Conservation (phyloP, 371 early-diverging fungal genomes). For the Mucor irregularis region DNA sequence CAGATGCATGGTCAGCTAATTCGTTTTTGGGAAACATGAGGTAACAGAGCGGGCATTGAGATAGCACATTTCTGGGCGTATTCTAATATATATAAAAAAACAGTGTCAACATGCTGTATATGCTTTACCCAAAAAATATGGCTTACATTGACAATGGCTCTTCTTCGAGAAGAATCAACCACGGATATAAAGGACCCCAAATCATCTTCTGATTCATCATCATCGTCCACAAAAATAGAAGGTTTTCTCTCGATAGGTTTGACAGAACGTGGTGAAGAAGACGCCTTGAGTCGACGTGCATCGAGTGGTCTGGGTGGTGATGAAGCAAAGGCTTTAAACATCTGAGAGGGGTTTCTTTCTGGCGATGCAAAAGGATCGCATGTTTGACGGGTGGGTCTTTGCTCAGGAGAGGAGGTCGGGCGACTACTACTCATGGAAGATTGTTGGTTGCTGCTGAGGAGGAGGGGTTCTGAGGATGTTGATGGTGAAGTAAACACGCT, state of each 20-base stretch:
- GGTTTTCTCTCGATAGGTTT: not conserved
- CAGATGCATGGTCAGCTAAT: not conserved
- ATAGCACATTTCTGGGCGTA: not conserved
- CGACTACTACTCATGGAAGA: not conserved
- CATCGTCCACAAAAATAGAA: not conserved
- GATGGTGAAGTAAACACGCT: no score
- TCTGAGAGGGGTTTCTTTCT: not conserved
- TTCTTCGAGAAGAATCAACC: not conserved
- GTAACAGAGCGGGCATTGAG: slow-evolving; percentile 12
- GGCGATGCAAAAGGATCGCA: not conserved
- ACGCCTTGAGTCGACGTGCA: not conserved
- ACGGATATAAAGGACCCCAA: not conserved
- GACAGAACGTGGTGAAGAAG: not conserved
- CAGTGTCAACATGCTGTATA: not conserved
- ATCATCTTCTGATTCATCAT: not conserved
- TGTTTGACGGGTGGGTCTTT: not conserved
- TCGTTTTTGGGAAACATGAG: not conserved
- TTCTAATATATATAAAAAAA: not conserved
- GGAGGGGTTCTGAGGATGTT: not conserved
- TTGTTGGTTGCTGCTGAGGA: not conserved
- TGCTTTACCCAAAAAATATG: not conserved
- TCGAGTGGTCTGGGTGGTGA: not conserved
- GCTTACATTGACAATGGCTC: not conserved
- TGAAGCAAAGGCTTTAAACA: not conserved
- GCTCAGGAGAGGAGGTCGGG: not conserved